Evolutionary conservation across 1,139 yeast species (phyloP).

Genomic region (Candida mesenterica): DNA sequence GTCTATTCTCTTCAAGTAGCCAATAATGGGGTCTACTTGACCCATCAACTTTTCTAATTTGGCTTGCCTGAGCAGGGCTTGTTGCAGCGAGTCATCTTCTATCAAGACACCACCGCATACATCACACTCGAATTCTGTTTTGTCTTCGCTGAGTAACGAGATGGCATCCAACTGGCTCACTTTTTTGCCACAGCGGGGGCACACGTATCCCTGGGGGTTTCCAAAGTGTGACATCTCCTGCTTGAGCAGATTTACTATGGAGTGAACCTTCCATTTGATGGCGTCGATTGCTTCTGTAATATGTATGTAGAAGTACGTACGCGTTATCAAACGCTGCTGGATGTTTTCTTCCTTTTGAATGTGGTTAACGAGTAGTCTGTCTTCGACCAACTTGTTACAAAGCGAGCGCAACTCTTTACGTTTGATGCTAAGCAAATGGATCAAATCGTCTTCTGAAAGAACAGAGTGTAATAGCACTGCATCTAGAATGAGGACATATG

Average conservation of each 20-base stretch:
- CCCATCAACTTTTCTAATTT: conserved; percentile 81
- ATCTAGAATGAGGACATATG: conserved; percentile 82
- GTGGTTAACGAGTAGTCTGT: conserved; percentile 64
- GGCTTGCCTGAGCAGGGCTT: conserved; percentile 79
- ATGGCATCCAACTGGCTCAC: conserved; percentile 88
- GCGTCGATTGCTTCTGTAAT: conserved; percentile 93
- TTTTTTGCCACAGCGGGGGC: conserved; percentile 81
- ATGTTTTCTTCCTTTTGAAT: conserved; percentile 78
- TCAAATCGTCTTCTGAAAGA: conserved; percentile 89
- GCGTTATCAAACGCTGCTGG: conserved; percentile 63
- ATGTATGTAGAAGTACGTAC: conserved; percentile 85
- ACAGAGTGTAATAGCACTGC: conserved; percentile 90
- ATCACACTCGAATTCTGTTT: conserved; percentile 79
- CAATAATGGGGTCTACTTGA: conserved; percentile 86
- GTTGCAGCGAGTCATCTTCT: conserved; percentile 87
- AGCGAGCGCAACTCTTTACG: conserved; percentile 83
- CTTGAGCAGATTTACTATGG: conserved; percentile 73
- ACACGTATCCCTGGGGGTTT: conserved; percentile 90
- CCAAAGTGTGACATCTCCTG: conserved; percentile 79
- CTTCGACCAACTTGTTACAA: conserved; percentile 81
- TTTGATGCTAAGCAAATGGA: conserved; percentile 75
- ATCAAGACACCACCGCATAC: conserved; percentile 73
- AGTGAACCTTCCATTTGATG: conserved; percentile 93
- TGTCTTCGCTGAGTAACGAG: conserved; percentile 73
- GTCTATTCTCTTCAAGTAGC: conserved; percentile 80